These are phyloP conservation scores for Rhodotorula sp. DNA, from an alignment of 1,284 basidiomycete species.

Conservation along the genomic window DNA sequence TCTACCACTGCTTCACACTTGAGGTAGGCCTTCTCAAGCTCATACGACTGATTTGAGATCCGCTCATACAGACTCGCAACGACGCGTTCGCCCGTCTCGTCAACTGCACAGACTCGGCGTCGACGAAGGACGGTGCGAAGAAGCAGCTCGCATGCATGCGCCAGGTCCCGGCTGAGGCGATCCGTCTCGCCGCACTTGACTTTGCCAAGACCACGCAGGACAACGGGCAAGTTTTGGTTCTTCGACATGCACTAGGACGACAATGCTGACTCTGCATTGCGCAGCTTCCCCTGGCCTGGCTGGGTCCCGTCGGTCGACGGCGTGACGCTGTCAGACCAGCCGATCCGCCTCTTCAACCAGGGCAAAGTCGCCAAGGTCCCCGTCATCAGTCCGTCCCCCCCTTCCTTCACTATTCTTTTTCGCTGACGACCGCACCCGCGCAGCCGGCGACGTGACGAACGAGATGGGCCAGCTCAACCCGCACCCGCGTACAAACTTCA, in stretches of 20 bases:
- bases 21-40: not conserved
- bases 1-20: no score
- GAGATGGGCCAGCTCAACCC: conserved; percentile 9
- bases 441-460: conserved; percentile 15
- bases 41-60: not conserved
- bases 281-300: conserved; percentile 14
- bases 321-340: conserved; percentile 31
- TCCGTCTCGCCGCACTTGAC: conserved; percentile 27
- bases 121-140: conserved; percentile 9
- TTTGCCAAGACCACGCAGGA: conserved; percentile 12
- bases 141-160: conserved; percentile 35
- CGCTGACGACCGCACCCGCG: not conserved
- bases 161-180: conserved; percentile 12
- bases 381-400: not conserved
- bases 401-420: rapidly evolving
- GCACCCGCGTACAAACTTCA: conserved; percentile 5
- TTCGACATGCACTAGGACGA: no score
- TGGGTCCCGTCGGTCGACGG: conserved; percentile 33
- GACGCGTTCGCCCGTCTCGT: conserved; percentile 24
- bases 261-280: not conserved
- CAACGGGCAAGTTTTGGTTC: conserved; percentile 4
- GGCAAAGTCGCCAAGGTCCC: conserved; percentile 37
- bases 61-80: not conserved
- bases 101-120: conserved; percentile 23
- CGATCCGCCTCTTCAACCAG: conserved; percentile 17